A percentile compares a stretch with the other conserved stretches of the same genome.
Conservation (phyloP, 495 filamentous ascomycete genomes). For the Daldinia decipiens region DNA sequence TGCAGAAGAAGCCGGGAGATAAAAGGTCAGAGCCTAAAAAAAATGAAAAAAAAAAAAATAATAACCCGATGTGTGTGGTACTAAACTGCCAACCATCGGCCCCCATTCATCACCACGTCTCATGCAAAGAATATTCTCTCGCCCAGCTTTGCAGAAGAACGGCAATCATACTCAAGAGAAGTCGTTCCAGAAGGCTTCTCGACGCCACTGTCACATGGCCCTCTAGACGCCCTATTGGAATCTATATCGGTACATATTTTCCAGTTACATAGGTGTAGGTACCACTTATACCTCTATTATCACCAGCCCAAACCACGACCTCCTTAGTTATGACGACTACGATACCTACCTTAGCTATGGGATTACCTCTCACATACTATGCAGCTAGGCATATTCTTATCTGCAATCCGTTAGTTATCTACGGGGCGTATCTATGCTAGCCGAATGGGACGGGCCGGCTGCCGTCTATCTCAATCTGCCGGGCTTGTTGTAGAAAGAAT, state of each 20-base stretch:
- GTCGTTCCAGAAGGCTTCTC: constrained; percentile 29
- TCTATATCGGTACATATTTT: background rate
- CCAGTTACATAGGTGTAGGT: background rate
- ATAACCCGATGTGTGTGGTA: constrained; percentile 29
- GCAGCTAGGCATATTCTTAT: constrained; percentile 4
- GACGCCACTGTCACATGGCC: constrained; percentile 9
- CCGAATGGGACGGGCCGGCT: constrained; percentile 43
- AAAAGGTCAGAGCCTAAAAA: constrained; percentile 12
- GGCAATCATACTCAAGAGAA: constrained; percentile 7
- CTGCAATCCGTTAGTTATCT: background rate
- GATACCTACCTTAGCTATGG: constrained; percentile 10
- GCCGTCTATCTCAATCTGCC: constrained; percentile 36
- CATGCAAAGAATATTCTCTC: constrained; percentile 31
- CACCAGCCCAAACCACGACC: constrained; percentile 4
- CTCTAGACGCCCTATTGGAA: constrained; percentile 1
- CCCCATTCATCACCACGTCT: constrained; percentile 17
- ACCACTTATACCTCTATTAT: constrained; percentile 10
- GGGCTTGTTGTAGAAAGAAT: constrained; percentile 27
- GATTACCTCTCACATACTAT: constrained; percentile 1
- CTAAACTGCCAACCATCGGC: background rate
- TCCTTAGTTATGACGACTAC: background rate
- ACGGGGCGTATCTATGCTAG: constrained; percentile 20
- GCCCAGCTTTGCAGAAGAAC: constrained; percentile 16
- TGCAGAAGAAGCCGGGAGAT: constrained; percentile 34
- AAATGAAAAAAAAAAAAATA: constrained; percentile 21